Evolutionary conservation across 108 stramenopile species (phyloP), one percentile per base, ranked within the genome.

Genomic region (Cyclotella choctawhatcheeana): DNA sequence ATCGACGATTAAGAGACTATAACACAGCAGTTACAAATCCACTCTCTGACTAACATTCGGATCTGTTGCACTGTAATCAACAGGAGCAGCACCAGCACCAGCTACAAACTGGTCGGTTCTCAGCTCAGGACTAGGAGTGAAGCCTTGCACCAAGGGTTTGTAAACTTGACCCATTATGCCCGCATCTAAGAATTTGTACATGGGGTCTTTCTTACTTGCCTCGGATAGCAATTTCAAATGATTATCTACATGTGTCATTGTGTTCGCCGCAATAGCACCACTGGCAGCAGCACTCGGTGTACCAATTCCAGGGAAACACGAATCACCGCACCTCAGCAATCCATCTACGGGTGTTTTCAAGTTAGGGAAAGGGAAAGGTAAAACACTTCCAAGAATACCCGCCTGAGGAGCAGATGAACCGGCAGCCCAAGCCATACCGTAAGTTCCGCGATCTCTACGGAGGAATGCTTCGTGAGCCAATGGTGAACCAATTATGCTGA

Each of bases 111-210:
- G 79, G 63, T 80, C 79, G 25, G 67, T 55, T 66, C 85, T 74
- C 30, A 96, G 71, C 70, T 96, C 95, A 1, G 88, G 58, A 62
- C 88, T 89, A 17, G 95, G 95, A 40, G 95, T 96, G 18, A 90
- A 71, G 34, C 88, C 85, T 59, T 85, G 79, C 26, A 96, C 92
- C 24, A 92, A 72, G 25, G 88, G 89, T 64, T 85, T 84, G 85
- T 96, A 96, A 51, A 96, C 35, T 33, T 89, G 76, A 65, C 82
- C 91, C 67, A 93, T 65, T 21, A 88, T 40, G 17, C 95, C 95
- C 40, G 95, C 92, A 78, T 92, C 87, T 50, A 96, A 76, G 67
- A 96, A 96, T 64, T 92, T 88, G 81, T 96, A 96, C 82, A 93
- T 84, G 10, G 95, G 95, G 80, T 96, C 92, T 43, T n/a, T 77